phyloP scores from a whole-genome alignment of 345 rosid species.

The Salix arbutifolia region DNA sequence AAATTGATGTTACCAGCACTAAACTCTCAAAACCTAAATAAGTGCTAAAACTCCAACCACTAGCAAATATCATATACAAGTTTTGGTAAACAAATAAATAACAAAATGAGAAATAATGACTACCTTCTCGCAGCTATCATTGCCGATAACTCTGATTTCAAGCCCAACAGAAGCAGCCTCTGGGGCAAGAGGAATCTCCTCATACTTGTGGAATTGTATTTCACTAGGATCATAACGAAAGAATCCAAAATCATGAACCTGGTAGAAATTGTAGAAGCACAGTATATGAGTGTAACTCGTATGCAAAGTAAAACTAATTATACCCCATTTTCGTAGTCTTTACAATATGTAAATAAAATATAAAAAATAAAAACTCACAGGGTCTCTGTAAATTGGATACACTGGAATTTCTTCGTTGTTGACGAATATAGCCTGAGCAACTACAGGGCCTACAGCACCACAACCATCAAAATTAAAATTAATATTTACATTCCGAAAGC shows the following conservation, averaged over 20 bases:
- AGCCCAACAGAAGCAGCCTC: conserved; percentile 92
- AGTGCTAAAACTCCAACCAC: neutral
- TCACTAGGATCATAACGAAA: conserved; percentile 76
- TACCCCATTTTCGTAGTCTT: neutral
- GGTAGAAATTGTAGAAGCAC: conserved; percentile 10
- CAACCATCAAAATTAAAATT: neutral
- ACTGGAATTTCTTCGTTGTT: conserved; percentile 85
- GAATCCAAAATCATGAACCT: conserved; percentile 99
- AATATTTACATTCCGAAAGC: no score
- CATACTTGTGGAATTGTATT: conserved; percentile 68
- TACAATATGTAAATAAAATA: neutral
- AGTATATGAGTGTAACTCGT: no score
- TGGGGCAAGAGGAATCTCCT: conserved; percentile 94
- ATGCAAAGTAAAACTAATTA: no score
- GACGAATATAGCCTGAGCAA: conserved; percentile 93
- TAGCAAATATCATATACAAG: neutral
- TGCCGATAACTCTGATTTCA: conserved; percentile 93
- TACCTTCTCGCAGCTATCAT: conserved; percentile 98
- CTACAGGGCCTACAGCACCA: conserved; percentile 69
- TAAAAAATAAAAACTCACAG: conserved; percentile 40
- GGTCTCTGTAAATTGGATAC: conserved; percentile 83
- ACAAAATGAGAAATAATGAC: neutral
- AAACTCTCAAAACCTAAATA: no score
- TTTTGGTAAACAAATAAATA: neutral
- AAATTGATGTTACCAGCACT: conserved; percentile 1